A percentile compares a stretch with the other conserved stretches of the same genome.
These are phyloP conservation scores for Penicillium italicum DNA, from an alignment of 2,329 filamentous ascomycete species.

Conservation along the genomic window DNA sequence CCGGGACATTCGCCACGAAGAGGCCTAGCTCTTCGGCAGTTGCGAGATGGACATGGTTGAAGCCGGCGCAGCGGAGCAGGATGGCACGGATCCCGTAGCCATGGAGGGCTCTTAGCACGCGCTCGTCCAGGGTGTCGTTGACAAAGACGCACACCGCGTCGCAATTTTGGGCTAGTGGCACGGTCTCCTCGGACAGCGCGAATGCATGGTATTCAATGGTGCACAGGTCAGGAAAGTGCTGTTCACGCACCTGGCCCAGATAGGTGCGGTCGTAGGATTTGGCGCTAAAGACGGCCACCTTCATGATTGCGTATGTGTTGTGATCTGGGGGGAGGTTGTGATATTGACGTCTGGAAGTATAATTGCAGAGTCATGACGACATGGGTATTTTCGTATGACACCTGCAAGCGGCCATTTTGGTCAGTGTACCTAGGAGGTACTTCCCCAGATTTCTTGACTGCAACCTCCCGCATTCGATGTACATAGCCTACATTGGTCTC, in stretches of 20 bases:
- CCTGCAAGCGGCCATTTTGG: not conserved
- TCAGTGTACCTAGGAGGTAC: not conserved
- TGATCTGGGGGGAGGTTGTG: not conserved
- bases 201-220: constrained; percentile 59
- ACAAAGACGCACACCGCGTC: constrained; percentile 65
- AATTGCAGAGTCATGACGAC: constrained; percentile 6
- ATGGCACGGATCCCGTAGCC: constrained; percentile 54
- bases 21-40: constrained; percentile 54
- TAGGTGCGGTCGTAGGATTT: constrained; percentile 61
- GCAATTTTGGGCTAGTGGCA: constrained; percentile 50
- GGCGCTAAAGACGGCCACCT: constrained; percentile 61
- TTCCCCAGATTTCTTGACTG: not conserved
- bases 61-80: constrained; percentile 65
- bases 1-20: constrained; percentile 63
- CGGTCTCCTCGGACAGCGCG: constrained; percentile 55
- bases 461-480: not conserved
- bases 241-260: constrained; percentile 43
- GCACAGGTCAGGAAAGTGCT: constrained; percentile 35
- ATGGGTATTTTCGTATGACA: not conserved
- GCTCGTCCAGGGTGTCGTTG: constrained; percentile 56
- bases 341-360: not conserved
- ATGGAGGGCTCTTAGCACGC: constrained; percentile 53
- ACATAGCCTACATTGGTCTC: not conserved
- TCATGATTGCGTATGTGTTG: constrained; percentile 40
- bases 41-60: constrained; percentile 63